Percentiles rank a stretch among this genome's conserved stretches.
phyloP scores from a whole-genome alignment of 805 yeast species.

The Yamadazyma endophytica region DNA sequence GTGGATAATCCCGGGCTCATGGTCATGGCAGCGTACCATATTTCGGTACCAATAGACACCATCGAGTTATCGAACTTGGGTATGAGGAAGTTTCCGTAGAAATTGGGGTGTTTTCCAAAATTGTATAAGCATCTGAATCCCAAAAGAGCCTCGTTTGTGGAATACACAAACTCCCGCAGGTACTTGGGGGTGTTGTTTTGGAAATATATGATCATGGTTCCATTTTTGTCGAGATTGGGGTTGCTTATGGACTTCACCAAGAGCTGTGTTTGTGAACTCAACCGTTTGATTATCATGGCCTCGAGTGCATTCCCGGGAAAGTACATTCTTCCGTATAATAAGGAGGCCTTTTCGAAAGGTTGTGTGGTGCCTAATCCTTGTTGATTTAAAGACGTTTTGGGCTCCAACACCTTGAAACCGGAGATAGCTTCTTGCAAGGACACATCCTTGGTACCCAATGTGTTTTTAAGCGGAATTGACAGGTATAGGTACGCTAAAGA shows the following conservation, averaged over 20 bases:
- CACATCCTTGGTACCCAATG: slow-evolving; percentile 48
- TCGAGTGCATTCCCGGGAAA: slow-evolving; percentile 85
- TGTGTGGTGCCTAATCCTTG: not conserved
- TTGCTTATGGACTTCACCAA: slow-evolving; percentile 74
- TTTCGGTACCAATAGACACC: slow-evolving; percentile 74
- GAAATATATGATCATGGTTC: slow-evolving; percentile 61
- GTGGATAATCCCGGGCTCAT: slow-evolving; percentile 89
- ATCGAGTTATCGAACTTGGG: slow-evolving; percentile 57
- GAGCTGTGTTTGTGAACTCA: slow-evolving; percentile 58
- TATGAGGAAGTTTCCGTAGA: slow-evolving; percentile 29
- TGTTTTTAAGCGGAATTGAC: slow-evolving; percentile 50
- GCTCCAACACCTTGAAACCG: slow-evolving; percentile 61
- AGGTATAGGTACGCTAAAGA: slow-evolving; percentile 79
- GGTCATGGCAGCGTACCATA: slow-evolving; percentile 81
- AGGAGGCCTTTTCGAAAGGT: slow-evolving; percentile 25
- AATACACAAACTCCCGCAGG: slow-evolving; percentile 71
- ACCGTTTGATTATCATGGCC: slow-evolving; percentile 73
- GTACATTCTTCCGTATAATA: slow-evolving; percentile 82
- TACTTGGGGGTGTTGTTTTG: slow-evolving; percentile 63
- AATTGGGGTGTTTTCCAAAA: slow-evolving; percentile 29
- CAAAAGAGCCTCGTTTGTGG: slow-evolving; percentile 76
- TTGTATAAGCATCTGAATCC: slow-evolving; percentile 81
- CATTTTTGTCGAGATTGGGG: slow-evolving; percentile 48
- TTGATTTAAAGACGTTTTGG: slow-evolving; percentile 16
- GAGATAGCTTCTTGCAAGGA: slow-evolving; percentile 65